phyloP scores from a whole-genome alignment of 345 rosid species.

The Durio zibethinus region DNA sequence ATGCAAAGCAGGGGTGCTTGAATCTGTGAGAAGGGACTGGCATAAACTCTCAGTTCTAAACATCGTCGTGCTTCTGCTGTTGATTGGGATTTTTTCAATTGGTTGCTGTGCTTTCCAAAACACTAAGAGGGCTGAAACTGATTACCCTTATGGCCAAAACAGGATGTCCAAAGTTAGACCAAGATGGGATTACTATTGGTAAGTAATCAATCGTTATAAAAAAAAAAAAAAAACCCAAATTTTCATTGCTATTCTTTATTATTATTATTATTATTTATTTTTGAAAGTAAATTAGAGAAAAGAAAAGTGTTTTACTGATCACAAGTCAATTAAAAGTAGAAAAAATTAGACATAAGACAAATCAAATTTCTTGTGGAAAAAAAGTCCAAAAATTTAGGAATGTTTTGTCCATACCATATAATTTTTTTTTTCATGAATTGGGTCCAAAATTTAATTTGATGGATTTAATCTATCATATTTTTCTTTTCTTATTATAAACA shows the following conservation, averaged over 20 bases:
- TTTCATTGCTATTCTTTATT: background rate
- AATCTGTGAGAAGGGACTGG: constrained; percentile 77
- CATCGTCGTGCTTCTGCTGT: constrained; percentile 58
- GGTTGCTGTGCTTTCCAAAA: constrained; percentile 89
- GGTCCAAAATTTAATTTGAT: background rate
- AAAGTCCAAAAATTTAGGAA: background rate
- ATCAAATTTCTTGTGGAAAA: background rate
- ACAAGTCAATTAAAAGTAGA: background rate
- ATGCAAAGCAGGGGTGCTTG: constrained; percentile 90
- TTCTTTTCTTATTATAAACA: too few species aligned
- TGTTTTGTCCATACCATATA: too few species aligned
- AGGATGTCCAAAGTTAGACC: constrained; percentile 73
- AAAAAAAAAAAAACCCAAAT: too few species aligned
- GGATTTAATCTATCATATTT: background rate
- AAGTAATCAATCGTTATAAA: constrained; percentile 19
- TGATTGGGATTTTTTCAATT: constrained; percentile 61
- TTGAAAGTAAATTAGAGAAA: background rate
- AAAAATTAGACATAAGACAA: background rate
- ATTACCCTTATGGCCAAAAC: constrained; percentile 54
- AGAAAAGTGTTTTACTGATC: background rate
- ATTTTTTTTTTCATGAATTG: background rate
- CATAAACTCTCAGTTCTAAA: constrained; percentile 74
- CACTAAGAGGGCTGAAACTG: constrained; percentile 58
- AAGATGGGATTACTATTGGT: constrained; percentile 79
- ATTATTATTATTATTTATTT: too few species aligned